A percentile compares a stretch with the other conserved stretches of the same genome.
Evolutionary conservation across 2,329 filamentous ascomycete genomes (phyloP).

Genomic region (Trichoderma semiorbis): DNA sequence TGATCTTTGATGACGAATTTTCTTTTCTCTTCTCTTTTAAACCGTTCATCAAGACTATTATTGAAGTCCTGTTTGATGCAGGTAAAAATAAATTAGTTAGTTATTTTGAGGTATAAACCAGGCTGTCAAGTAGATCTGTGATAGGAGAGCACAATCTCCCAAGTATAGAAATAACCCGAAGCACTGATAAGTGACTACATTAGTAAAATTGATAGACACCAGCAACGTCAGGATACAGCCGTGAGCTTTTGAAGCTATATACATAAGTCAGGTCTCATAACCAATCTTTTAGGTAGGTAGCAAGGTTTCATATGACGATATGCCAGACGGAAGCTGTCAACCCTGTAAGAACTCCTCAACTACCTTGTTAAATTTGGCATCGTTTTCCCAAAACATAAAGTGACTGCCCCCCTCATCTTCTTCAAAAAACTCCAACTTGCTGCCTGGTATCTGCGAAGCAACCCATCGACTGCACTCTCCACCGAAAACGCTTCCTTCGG

Average conservation of each 20-base stretch:
- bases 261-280: background rate
- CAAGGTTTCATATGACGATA: background rate
- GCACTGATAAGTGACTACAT: too few relatives aligned
- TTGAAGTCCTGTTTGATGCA: background rate
- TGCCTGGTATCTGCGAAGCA: slow-evolving; percentile 28
- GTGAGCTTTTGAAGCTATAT: background rate
- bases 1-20: background rate
- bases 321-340: background rate
- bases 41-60: background rate
- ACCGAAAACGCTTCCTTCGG: slow-evolving; percentile 16
- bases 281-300: too few relatives aligned
- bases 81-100: too few relatives aligned
- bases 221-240: background rate
- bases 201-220: too few relatives aligned
- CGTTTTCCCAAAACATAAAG: slow-evolving; percentile 35
- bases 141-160: too few relatives aligned
- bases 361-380: slow-evolving; percentile 30
- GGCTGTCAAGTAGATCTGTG: too few relatives aligned
- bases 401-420: slow-evolving; percentile 33
- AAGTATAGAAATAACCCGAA: too few relatives aligned
- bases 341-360: slow-evolving; percentile 27
- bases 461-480: slow-evolving; percentile 25
- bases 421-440: slow-evolving; percentile 27
- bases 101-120: too few relatives aligned
- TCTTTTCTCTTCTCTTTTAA: too few relatives aligned